phyloP scores from a whole-genome alignment of 2,329 filamentous ascomycete genomes.

The Diplodia seriata region DNA sequence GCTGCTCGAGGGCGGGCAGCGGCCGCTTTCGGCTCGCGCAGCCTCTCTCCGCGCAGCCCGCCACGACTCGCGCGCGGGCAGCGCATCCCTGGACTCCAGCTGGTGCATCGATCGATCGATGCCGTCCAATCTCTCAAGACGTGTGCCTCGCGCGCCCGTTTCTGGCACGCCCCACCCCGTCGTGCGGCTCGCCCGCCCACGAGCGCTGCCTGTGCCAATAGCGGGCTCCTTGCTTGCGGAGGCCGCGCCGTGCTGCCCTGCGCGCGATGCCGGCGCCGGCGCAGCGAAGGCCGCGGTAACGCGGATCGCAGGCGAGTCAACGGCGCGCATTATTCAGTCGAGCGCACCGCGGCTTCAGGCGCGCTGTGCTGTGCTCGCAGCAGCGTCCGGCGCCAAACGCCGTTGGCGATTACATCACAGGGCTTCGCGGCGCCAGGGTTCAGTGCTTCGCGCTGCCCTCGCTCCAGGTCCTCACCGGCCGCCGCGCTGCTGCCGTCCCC shows the following conservation, averaged over 20 bases:
- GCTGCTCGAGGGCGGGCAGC: slow-evolving; percentile 11
- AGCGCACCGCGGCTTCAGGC: slow-evolving; percentile 23
- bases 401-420: slow-evolving; percentile 32
- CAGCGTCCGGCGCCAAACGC: slow-evolving; percentile 29
- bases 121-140: slow-evolving; percentile 21
- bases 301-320: slow-evolving; percentile 18
- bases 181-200: slow-evolving; percentile 28
- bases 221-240: slow-evolving; percentile 26
- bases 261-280: slow-evolving; percentile 6
- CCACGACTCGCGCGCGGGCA: slow-evolving; percentile 25
- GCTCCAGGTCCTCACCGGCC: slow-evolving; percentile 15
- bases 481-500: slow-evolving; percentile 23
- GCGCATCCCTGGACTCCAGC: slow-evolving; percentile 24
- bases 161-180: slow-evolving; percentile 30
- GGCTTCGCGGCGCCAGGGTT: slow-evolving; percentile 29
- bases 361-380: slow-evolving; percentile 18
- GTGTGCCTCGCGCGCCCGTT: slow-evolving; percentile 30
- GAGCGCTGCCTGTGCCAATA: slow-evolving; percentile 13
- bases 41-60: slow-evolving; percentile 28
- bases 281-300: slow-evolving; percentile 20
- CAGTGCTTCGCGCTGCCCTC: slow-evolving; percentile 15
- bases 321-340: slow-evolving; percentile 18
- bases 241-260: slow-evolving; percentile 12
- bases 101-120: slow-evolving; percentile 33
- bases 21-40: slow-evolving; percentile 28